Base-by-base conservation (phyloP, 176 grass and related monocot genomes). In the Rhipidocladum racemiflorum region DNA sequence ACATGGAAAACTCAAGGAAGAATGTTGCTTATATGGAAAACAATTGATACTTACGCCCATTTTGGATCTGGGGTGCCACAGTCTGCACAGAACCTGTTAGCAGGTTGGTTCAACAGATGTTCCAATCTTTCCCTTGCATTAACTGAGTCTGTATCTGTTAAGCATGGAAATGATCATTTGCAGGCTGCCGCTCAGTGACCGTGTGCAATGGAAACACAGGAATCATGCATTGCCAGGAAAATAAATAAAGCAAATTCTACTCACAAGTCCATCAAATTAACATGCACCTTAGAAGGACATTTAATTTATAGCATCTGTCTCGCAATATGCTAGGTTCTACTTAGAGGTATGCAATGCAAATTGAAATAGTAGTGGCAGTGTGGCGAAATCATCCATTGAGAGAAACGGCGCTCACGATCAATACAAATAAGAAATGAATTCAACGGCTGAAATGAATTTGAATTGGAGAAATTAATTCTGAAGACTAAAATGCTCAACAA, bases 11-110 rank as follows among this genome's bases (percentile, higher is more conserved):
- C 62, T 43, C 46, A 63, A 63, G 23, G 5, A 51, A 29, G 28
- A 61, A 53, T 61, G 24, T 23, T 23, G 20, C 9, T 38, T 50
- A 48, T 81, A 17, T 25, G 23, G 9, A 74, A 51, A 90, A 24
- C 6, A 5, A 16, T 13, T 14, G 50, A 85, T 66, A 89, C 92
- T 80, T 91, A 98, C 92, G 42, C 96, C 96, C 96, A 98, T 91
- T 98, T 98, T 15, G 96, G 96, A 83, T 95, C 92, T 76, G 87
- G 86, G 1, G 72, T 80, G 24, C 92, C 91, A 85, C 92, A 98
- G 29, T 98, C 96, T 48, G 96, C 96, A 5, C 92, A 95, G 66
- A 82, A 84, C 83, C 85, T 89, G 68, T 98, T 98, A 32, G 72
- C 85, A 18, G 88, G 87, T 87, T 93, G 92, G 61, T 80, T 88